Evolutionary conservation across 441 rosid genomes (phyloP), one percentile per base, ranked within the genome.

Genomic region (Erodium moschatum): DNA sequence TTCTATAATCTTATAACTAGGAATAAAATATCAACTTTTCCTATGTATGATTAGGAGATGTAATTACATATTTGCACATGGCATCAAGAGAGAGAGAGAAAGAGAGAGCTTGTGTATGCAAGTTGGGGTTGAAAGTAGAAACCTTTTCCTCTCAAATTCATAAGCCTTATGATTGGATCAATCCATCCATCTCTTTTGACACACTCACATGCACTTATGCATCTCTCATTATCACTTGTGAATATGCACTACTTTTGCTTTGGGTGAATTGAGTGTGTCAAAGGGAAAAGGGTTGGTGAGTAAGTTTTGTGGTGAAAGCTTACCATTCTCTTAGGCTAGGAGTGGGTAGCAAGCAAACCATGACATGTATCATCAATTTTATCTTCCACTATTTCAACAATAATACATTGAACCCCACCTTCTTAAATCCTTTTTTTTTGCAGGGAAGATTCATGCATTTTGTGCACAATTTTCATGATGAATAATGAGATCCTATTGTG

Each of bases 31-130:
- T 44, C 2, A 44, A 44, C 13, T 44, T 44, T 12, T 44, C 12
- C n/a, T 52, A 3, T 52, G 60, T 15, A 15, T 52, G 60, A 15
- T 52, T 52, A 35, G 1, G 40, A 52, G 60, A 16, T 3, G 58
- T 50, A 50, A 50, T 50, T 50, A 20, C 58, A 50, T 50, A 52
- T 52, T 29, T 29, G 31, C 31, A 52, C 60, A 52, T 52, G 60
- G 4, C 60, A 52, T 52, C 20, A 52, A 15, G 20, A 52, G 19
- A 10, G 0, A 15, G 19, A 15, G 20, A 52, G 19, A 15, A 9
- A 52, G 7, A 52, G 60, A 52, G 60, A 13, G 60, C 16, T 15
- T 52, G 60, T 52, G 2, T 46, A n/a, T 46, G 56, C 60, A 16
- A 52, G 8, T 52, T 52, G 60, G 21, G 19, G 60, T 16, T 52